Percentiles rank a stretch among this genome's conserved stretches.
Evolutionary conservation across 371 early-diverging fungal genomes (phyloP).

Genomic region (Blakeslea trispora): DNA sequence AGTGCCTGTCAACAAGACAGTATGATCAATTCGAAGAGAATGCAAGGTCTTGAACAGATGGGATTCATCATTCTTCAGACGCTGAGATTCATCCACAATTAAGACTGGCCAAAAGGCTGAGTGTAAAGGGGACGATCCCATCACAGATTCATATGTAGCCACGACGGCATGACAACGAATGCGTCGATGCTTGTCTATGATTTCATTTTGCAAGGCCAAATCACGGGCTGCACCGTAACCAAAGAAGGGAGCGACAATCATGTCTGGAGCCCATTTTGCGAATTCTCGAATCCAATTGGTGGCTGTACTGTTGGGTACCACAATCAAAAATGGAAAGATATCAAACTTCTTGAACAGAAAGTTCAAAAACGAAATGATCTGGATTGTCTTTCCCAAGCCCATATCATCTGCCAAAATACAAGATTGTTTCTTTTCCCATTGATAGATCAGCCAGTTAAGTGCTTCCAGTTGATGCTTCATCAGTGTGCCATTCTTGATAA

Average conservation of each 20-base stretch:
- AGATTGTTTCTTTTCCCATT: slow-evolving; percentile 61
- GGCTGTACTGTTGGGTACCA: slow-evolving; percentile 81
- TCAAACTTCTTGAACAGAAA: slow-evolving; percentile 50
- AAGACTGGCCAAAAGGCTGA: slow-evolving; percentile 62
- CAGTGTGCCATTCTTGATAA: slow-evolving; percentile 65
- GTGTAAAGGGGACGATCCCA: slow-evolving; percentile 9
- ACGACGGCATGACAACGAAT: slow-evolving; percentile 80
- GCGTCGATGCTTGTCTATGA: slow-evolving; percentile 51
- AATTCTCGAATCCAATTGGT: slow-evolving; percentile 87
- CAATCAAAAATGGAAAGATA: slow-evolving; percentile 80
- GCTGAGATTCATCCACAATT: slow-evolving; percentile 87
- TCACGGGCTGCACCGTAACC: slow-evolving; percentile 51
- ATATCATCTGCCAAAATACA: slow-evolving; percentile 94
- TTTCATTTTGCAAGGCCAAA: slow-evolving; percentile 61
- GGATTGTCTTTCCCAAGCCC: slow-evolving; percentile 94
- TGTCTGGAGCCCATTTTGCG: slow-evolving; percentile 73
- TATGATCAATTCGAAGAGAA: slow-evolving; percentile 52
- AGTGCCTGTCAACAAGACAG: slow-evolving; percentile 78
- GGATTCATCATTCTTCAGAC: slow-evolving; percentile 78
- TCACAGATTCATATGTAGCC: slow-evolving; percentile 69
- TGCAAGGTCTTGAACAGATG: slow-evolving; percentile 68
- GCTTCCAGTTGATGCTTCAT: slow-evolving; percentile 88
- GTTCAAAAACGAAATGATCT: slow-evolving; percentile 77
- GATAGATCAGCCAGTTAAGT: slow-evolving; percentile 78
- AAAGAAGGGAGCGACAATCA: slow-evolving; percentile 60